Evolutionary conservation across 139 green algal species (phyloP).

Genomic region (Picochlorum sp.): DNA sequence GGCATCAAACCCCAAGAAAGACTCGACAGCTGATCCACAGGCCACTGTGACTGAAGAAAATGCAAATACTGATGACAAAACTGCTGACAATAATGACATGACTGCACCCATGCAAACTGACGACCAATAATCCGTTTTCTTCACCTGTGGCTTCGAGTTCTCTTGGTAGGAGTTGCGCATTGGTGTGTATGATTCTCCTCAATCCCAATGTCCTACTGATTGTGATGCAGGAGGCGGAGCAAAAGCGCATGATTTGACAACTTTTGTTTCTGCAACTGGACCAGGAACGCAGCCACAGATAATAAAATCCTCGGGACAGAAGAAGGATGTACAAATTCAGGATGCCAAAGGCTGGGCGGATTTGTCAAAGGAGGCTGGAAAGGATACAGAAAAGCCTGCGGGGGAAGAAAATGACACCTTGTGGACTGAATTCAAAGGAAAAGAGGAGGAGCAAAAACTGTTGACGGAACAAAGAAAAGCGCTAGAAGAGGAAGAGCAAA

Average conservation of each 20-base stretch:
- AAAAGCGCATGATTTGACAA: slow-evolving; percentile 23
- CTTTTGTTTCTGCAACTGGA: slow-evolving; percentile 41
- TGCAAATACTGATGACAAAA: not conserved
- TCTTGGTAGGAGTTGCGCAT: not conserved
- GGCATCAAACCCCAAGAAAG: not conserved
- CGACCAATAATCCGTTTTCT: no score
- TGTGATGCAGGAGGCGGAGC: slow-evolving; percentile 4
- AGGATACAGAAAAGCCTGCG: not conserved
- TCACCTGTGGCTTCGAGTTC: not conserved
- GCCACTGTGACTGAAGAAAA: not conserved
- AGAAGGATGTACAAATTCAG: slow-evolving; percentile 40
- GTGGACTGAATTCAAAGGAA: slow-evolving; percentile 39
- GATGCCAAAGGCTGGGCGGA: slow-evolving; percentile 35
- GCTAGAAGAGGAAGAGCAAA: slow-evolving; percentile 15
- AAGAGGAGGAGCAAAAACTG: slow-evolving; percentile 36
- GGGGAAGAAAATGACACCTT: slow-evolving; percentile 30
- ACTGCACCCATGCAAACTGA: no score
- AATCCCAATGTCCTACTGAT: not conserved
- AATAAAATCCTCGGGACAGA: slow-evolving; percentile 22
- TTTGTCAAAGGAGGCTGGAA: slow-evolving; percentile 16
- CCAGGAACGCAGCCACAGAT: slow-evolving; percentile 29
- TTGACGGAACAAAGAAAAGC: slow-evolving; percentile 39
- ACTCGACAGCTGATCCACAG: not conserved
- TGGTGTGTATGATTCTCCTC: slow-evolving; percentile 3
- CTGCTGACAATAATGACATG: not conserved